Conservation (phyloP, 306 rosid species). For the Quercus engelmannii region DNA sequence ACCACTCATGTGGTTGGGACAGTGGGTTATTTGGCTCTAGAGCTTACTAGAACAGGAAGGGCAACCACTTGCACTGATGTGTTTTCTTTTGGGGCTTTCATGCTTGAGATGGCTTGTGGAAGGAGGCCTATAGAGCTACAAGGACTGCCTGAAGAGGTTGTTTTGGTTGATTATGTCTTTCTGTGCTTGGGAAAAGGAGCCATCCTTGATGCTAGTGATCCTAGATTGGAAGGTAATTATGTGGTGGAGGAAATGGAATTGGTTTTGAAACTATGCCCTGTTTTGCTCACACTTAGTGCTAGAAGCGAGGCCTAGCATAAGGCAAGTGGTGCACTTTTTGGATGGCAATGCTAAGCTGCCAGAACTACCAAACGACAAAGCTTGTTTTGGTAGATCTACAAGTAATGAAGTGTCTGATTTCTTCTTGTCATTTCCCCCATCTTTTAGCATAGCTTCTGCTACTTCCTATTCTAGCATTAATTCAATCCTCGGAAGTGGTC, state of each 20-base stretch:
- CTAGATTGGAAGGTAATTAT: conserved; percentile 32
- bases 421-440: no score
- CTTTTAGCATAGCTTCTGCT: no score
- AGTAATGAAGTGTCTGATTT: not conserved
- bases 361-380: conserved; percentile 5
- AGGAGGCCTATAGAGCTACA: conserved; percentile 51
- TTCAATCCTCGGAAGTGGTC: no score
- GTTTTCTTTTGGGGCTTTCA: conserved; percentile 55
- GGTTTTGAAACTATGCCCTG: conserved; percentile 53
- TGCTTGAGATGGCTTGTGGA: conserved; percentile 62
- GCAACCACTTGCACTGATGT: conserved; percentile 56
- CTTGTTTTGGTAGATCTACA: not conserved
- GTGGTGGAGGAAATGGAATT: conserved; percentile 35
- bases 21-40: conserved; percentile 66
- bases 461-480: no score
- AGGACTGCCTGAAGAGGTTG: conserved; percentile 22
- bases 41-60: conserved; percentile 51
- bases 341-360: conserved; percentile 33
- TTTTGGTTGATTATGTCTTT: conserved; percentile 54
- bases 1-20: conserved; percentile 74
- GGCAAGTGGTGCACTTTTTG: conserved; percentile 46
- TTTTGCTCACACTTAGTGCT: conserved; percentile 46
- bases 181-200: conserved; percentile 33
- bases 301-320: conserved; percentile 50
- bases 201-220: conserved; percentile 47